Percentiles rank a stretch among this genome's conserved stretches.
Conservation (phyloP, 768 basidiomycete genomes). For the Kondoa malvinella region DNA sequence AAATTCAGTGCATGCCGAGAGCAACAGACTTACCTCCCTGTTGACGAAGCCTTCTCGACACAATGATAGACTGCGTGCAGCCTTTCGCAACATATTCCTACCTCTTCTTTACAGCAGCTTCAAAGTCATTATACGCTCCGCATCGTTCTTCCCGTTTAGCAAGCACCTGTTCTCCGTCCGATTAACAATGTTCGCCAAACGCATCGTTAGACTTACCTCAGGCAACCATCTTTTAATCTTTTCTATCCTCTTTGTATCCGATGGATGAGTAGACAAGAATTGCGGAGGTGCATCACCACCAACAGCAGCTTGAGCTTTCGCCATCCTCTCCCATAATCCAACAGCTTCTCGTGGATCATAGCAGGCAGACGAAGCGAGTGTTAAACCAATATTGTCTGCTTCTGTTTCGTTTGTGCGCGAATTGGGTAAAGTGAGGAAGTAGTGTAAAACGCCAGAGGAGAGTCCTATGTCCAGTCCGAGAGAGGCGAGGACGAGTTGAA, state of each 20-base stretch:
- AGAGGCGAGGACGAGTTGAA: neutral
- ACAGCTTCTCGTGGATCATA: constrained; percentile 6
- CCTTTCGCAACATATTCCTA: too few species aligned
- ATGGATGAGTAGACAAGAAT: neutral
- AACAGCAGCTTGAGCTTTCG: neutral
- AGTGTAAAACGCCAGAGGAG: neutral
- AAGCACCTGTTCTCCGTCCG: neutral
- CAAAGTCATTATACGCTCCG: neutral
- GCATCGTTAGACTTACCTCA: neutral
- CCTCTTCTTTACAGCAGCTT: too few species aligned
- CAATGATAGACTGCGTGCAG: too few species aligned
- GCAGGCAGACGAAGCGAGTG: neutral
- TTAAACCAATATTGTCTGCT: neutral
- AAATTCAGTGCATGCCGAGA: too few species aligned
- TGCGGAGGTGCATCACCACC: neutral
- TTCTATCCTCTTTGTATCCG: neutral
- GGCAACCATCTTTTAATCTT: neutral
- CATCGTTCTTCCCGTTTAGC: neutral
- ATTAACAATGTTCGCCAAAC: neutral
- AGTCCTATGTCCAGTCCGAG: neutral
- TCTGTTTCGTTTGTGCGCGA: constrained; percentile 1
- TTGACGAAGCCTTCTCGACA: too few species aligned
- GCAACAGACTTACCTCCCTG: too few species aligned
- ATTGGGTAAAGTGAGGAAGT: constrained; percentile 1
- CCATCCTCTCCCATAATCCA: constrained; percentile 4